Percentiles rank a stretch among this genome's conserved stretches.
Evolutionary conservation across 225 moss, liverwort and hornwort species (phyloP).

Genomic region (Marchantia polymorpha): DNA sequence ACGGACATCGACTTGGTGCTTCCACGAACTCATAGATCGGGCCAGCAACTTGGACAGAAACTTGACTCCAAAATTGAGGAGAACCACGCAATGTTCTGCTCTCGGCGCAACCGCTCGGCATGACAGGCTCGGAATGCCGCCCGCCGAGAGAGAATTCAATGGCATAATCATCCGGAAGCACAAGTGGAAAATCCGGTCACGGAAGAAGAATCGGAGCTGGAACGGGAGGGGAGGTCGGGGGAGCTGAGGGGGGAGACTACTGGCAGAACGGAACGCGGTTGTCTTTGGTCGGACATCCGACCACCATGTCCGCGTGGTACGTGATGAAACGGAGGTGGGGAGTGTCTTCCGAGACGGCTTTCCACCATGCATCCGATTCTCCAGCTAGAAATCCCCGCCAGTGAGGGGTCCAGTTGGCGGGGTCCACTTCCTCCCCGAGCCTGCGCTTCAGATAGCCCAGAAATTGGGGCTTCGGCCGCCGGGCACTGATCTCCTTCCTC

Average conservation of each 20-base stretch:
- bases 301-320: constrained; percentile 9
- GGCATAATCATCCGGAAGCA: no score
- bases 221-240: no score
- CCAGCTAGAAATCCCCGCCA: constrained; percentile 1
- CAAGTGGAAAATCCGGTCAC: no score
- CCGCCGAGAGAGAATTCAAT: no score
- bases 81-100: no score
- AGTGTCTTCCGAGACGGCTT: constrained; percentile 11
- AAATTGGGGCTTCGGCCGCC: constrained; percentile 14
- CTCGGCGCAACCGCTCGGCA: no score
- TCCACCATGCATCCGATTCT: constrained; percentile 16
- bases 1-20: no score
- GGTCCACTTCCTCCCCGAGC: constrained; percentile 4
- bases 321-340: constrained; percentile 10
- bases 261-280: neutral
- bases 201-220: no score
- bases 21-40: no score
- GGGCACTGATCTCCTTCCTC: neutral
- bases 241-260: neutral
- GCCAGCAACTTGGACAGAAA: no score
- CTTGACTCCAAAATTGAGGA: no score
- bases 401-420: neutral
- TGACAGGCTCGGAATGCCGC: no score
- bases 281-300: constrained; percentile 14
- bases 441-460: constrained; percentile 17